These are phyloP conservation scores for Schizochytrium sp. DNA, from an alignment of 108 stramenopile genomes.

Conservation along the genomic window DNA sequence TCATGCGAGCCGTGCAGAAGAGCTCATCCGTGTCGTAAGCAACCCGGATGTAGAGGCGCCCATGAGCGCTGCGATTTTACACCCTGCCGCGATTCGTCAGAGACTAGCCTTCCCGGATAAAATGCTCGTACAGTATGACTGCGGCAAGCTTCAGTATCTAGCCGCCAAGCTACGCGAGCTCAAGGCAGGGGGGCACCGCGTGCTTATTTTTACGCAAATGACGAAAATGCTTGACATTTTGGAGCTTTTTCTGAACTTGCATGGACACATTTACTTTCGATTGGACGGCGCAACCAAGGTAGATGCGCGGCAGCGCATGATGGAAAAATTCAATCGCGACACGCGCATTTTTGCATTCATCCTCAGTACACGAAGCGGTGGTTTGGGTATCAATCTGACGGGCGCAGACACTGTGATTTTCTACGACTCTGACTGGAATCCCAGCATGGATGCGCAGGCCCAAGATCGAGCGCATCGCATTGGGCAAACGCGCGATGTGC, in stretches of 20 bases:
- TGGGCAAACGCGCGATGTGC: slow-evolving; percentile 89
- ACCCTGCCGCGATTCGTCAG: not conserved
- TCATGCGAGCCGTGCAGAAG: not conserved
- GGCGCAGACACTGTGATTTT: slow-evolving; percentile 55
- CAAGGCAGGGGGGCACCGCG: slow-evolving; percentile 48
- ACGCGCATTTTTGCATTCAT: slow-evolving; percentile 47
- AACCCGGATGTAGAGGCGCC: not conserved
- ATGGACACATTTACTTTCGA: slow-evolving; percentile 46
- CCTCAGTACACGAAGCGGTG: slow-evolving; percentile 47
- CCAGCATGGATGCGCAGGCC: slow-evolving; percentile 59
- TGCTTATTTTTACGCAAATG: slow-evolving; percentile 54
- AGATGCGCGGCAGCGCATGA: slow-evolving; percentile 27
- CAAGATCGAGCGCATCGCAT: slow-evolving; percentile 82
- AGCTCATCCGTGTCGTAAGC: not conserved
- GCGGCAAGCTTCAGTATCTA: slow-evolving; percentile 89
- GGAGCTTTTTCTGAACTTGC: slow-evolving; percentile 56
- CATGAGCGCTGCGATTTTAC: not conserved
- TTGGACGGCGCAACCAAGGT: slow-evolving; percentile 51
- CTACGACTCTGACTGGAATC: slow-evolving; percentile 60
- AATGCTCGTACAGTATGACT: slow-evolving; percentile 84
- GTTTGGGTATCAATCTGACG: slow-evolving; percentile 57
- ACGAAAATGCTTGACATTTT: slow-evolving; percentile 58
- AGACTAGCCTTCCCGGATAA: slow-evolving; percentile 72
- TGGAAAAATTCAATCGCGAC: slow-evolving; percentile 50
- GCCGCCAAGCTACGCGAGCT: slow-evolving; percentile 65